A percentile compares a stretch with the other conserved stretches of the same genome.
These are phyloP conservation scores for Sporormia fimetaria DNA, from an alignment of 495 filamentous ascomycete species.

Conservation along the genomic window DNA sequence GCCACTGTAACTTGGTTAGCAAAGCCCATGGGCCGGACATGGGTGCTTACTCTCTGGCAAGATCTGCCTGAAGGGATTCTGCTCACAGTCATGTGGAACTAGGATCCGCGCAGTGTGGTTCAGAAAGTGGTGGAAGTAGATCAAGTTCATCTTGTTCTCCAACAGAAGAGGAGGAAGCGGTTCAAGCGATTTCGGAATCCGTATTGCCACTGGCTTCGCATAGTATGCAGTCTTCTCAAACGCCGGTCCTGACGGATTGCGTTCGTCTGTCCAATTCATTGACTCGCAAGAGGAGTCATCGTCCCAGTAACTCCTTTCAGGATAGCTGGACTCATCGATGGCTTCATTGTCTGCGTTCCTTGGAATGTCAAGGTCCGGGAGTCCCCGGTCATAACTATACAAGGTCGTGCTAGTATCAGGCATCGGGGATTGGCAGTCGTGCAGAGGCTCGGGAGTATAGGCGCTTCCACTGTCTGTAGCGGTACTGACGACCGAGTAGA, in stretches of 20 bases:
- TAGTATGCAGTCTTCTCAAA: constrained; percentile 56
- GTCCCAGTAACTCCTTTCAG: constrained; percentile 38
- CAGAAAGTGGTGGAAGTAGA: constrained; percentile 68
- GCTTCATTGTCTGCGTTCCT: constrained; percentile 54
- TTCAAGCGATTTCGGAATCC: constrained; percentile 52
- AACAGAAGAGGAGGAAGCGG: constrained; percentile 47
- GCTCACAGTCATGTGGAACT: constrained; percentile 62
- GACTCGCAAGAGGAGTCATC: constrained; percentile 26
- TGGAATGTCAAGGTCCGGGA: constrained; percentile 54
- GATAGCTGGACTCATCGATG: constrained; percentile 40
- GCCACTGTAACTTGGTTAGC: constrained; percentile 42
- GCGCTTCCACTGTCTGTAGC: constrained; percentile 15
- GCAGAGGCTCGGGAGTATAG: constrained; percentile 5
- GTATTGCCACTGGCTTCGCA: constrained; percentile 53
- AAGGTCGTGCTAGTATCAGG: constrained; percentile 17
- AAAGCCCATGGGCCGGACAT: neutral
- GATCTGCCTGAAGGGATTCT: constrained; percentile 63
- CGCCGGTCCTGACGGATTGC: constrained; percentile 38
- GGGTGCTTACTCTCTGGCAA: constrained; percentile 51
- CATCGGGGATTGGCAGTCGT: constrained; percentile 23
- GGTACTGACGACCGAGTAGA: constrained; percentile 31
- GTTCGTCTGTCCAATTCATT: constrained; percentile 20
- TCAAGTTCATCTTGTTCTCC: constrained; percentile 67
- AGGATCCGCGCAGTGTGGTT: constrained; percentile 67
- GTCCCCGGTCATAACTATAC: constrained; percentile 59